Percentiles rank a stretch among this genome's conserved stretches.
Evolutionary conservation across 352 stramenopile species (phyloP).

Genomic region (Globisporangium alternatum): DNA sequence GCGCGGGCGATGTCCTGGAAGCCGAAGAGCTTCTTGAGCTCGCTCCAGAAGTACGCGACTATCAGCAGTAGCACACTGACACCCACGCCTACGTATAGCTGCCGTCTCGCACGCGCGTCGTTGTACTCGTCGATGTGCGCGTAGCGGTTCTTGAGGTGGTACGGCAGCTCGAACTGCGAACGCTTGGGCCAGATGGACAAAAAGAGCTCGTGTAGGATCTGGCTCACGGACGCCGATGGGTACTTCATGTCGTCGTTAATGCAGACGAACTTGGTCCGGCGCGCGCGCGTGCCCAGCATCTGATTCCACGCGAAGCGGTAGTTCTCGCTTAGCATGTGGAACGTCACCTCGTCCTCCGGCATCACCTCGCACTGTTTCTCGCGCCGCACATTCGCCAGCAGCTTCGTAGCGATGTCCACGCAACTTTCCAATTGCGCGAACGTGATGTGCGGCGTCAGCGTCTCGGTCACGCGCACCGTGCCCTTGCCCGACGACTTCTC

Average conservation of each 20-base stretch:
- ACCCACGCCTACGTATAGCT: conserved; percentile 33
- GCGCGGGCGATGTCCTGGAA: conserved; percentile 70
- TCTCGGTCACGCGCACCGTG: conserved; percentile 66
- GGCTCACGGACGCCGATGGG: conserved; percentile 70
- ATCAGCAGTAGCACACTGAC: conserved; percentile 37
- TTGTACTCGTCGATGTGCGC: conserved; percentile 80
- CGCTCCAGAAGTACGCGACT: conserved; percentile 49
- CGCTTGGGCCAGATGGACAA: conserved; percentile 89
- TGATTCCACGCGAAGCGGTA: conserved; percentile 87
- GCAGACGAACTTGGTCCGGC: conserved; percentile 94
- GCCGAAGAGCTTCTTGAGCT: conserved; percentile 52
- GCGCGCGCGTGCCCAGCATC: conserved; percentile 89
- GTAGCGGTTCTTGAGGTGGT: conserved; percentile 85
- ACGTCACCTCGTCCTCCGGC: conserved; percentile 88
- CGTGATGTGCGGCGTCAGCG: conserved; percentile 68
- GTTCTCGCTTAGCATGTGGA: conserved; percentile 95
- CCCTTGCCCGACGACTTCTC: conserved; percentile 56
- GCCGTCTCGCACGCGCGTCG: conserved; percentile 42
- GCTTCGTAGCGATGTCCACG: conserved; percentile 35
- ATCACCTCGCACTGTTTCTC: conserved; percentile 64
- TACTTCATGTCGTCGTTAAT: conserved; percentile 96
- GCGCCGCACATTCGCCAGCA: conserved; percentile 69
- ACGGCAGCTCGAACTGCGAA: conserved; percentile 91
- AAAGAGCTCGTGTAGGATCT: conserved; percentile 92
- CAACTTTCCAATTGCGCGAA: conserved; percentile 59